Conservation (phyloP, 495 filamentous ascomycete genomes). For the Tuber calosporum region DNA sequence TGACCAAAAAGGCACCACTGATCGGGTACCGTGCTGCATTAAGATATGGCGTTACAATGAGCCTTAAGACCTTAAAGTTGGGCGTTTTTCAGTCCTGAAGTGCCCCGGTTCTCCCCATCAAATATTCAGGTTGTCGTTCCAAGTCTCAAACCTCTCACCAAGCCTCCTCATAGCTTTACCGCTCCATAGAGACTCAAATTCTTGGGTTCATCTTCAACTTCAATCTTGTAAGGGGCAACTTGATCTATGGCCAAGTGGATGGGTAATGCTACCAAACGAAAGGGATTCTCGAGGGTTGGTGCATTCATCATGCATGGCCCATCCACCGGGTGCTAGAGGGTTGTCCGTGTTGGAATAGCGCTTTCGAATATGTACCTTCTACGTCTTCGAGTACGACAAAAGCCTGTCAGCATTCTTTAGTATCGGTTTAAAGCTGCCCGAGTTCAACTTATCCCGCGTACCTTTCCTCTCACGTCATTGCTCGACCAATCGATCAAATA, state of each 20-base stretch:
- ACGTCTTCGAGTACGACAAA: too few relatives aligned
- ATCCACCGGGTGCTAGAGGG: not conserved
- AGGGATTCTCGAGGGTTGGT: not conserved
- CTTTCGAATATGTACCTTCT: too few relatives aligned
- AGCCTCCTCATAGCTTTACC: not conserved
- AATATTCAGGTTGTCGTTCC: not conserved
- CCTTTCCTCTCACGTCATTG: too few relatives aligned
- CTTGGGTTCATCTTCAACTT: not conserved
- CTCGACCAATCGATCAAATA: too few relatives aligned
- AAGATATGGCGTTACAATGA: too few relatives aligned
- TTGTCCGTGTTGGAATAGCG: too few relatives aligned
- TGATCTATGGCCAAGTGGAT: not conserved
- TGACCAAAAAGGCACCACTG: too few relatives aligned
- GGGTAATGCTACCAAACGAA: not conserved
- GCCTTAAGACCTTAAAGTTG: not conserved
- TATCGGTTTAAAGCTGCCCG: too few relatives aligned
- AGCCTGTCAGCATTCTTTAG: too few relatives aligned
- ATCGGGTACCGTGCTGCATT: too few relatives aligned
- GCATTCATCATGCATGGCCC: not conserved
- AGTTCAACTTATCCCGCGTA: too few relatives aligned
- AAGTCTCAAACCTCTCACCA: not conserved
- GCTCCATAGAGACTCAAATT: not conserved
- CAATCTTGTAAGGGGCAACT: not conserved
- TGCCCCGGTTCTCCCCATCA: too few relatives aligned
- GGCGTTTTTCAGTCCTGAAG: not conserved